These are phyloP conservation scores for Seminavis robusta DNA, from an alignment of 108 stramenopile genomes.

Conservation along the genomic window DNA sequence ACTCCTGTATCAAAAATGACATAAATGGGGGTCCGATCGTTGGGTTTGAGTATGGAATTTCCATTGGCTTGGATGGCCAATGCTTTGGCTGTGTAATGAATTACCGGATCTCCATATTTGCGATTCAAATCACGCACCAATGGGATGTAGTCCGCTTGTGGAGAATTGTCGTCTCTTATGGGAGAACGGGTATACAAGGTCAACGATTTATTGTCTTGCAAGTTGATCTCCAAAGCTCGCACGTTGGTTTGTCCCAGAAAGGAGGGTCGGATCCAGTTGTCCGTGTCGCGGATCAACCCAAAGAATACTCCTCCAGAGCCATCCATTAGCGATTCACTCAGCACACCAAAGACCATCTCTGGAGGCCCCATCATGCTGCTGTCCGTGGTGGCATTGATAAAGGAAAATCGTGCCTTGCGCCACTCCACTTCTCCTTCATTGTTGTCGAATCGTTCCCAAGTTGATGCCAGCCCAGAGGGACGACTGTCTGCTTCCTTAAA, in stretches of 20 bases:
- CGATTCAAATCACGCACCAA: conserved; percentile 40
- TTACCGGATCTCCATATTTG: conserved; percentile 47
- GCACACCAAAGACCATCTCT: conserved; percentile 53
- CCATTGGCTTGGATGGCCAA: conserved; percentile 40
- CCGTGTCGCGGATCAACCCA: conserved; percentile 57
- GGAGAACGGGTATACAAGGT: conserved; percentile 42
- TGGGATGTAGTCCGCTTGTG: conserved; percentile 48
- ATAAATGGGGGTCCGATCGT: conserved; percentile 42
- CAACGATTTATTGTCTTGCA: conserved; percentile 21
- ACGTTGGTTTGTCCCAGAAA: conserved; percentile 58
- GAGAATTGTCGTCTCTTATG: too few species aligned
- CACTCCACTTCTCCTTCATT: conserved; percentile 63
- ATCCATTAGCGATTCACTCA: conserved; percentile 34
- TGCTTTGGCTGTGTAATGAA: conserved; percentile 47
- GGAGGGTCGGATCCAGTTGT: conserved; percentile 53
- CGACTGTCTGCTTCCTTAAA: conserved; percentile 34
- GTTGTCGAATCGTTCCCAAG: conserved; percentile 57
- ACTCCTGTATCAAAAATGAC: conserved; percentile 73
- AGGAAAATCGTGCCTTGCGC: conserved; percentile 44
- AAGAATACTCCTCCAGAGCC: conserved; percentile 68
- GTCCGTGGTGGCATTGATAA: too few species aligned
- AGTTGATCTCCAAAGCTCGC: conserved; percentile 37
- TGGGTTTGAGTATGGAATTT: conserved; percentile 19
- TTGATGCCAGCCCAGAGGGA: conserved; percentile 29
- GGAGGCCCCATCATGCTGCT: too few species aligned